Evolutionary conservation across 139 green algal species (phyloP).

Genomic region (Astrephomene gubernaculifera): DNA sequence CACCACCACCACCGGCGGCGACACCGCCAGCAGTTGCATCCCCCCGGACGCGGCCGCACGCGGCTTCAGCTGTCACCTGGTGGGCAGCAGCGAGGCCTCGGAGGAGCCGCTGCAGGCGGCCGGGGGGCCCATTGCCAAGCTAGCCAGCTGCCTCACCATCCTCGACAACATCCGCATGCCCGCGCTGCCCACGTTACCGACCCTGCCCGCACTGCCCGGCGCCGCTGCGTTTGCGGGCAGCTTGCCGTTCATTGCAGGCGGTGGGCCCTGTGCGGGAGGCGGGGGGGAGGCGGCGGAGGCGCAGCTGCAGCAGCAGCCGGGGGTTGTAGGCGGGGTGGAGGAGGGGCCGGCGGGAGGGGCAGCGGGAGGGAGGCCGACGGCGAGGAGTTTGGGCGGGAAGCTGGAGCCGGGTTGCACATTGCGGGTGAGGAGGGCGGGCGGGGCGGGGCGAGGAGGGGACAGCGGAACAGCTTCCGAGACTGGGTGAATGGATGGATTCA

Average conservation of each 20-base stretch:
- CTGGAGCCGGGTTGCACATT: conserved; percentile 9
- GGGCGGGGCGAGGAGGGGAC: background rate
- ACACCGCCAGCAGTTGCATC: no score
- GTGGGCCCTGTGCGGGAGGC: background rate
- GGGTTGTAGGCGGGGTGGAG: no score
- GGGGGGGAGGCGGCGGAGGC: background rate
- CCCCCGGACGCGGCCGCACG: no score
- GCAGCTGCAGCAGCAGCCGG: no score
- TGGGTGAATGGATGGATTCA: no score
- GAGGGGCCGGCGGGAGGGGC: background rate
- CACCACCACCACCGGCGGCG: no score
- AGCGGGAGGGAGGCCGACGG: background rate
- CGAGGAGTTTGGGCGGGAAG: background rate
- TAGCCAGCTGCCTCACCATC: conserved; percentile 44
- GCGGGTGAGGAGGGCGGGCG: background rate
- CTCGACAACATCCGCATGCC: conserved; percentile 15
- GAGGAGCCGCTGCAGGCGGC: background rate
- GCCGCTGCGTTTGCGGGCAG: no score
- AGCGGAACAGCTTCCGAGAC: background rate
- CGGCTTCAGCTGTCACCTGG: no score
- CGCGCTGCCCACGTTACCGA: no score
- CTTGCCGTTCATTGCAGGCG: no score
- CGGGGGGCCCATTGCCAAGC: background rate
- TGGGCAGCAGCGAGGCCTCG: conserved; percentile 21
- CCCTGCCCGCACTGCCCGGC: no score